Evolutionary conservation across 2,329 filamentous ascomycete species (phyloP), one percentile per base, ranked within the genome.

Genomic region (Talaromyces rugulosus): DNA sequence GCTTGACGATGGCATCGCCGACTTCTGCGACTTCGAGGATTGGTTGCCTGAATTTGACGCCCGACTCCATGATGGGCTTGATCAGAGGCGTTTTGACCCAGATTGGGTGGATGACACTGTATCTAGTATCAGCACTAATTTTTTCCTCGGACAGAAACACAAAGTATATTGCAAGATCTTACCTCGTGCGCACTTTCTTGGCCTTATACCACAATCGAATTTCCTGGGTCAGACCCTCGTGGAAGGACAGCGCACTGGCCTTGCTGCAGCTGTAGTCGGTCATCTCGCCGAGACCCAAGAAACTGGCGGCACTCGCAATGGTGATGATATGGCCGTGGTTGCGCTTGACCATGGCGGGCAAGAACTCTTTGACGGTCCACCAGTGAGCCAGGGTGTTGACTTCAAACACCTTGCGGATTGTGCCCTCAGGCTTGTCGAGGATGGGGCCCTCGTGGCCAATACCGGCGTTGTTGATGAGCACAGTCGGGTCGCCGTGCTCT

Each of bases 261-360:
- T 86, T 86, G 54, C 80, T 80, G 57, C 77, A 77, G 50, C 74
- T 77, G 69, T 86, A 86, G 64, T 84, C 82, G 9, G 79, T 79
- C 64, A 85, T 80, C 33, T 81, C 78, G 1, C 75, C 78, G 4
- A 80, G 65, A 0, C 74, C 73, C 5, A 83, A 62, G 66, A 82
- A 85, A 40, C 79, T 81, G 9, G 82, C 82, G 67, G 81, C 75
- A 62, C 80, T 83, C 2, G 84, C 83, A 14, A 87, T 76, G 0
- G 82, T 84, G 11, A 87, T 76, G 33, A 87, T 75, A 64, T 86
- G 84, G 2, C 84, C 85, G 65, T 83, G 82, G 65, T 83, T 80
- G 18, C 73, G 71, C 52, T 68, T 67, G 27, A 83, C 67, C 82
- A 85, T 85, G 56, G 74, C 72, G 0, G 82, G 83, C 34, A 85